Evolutionary conservation across 1,284 basidiomycete species (phyloP), one percentile per base, ranked within the genome.

Genomic region (Farysia itapuensis): DNA sequence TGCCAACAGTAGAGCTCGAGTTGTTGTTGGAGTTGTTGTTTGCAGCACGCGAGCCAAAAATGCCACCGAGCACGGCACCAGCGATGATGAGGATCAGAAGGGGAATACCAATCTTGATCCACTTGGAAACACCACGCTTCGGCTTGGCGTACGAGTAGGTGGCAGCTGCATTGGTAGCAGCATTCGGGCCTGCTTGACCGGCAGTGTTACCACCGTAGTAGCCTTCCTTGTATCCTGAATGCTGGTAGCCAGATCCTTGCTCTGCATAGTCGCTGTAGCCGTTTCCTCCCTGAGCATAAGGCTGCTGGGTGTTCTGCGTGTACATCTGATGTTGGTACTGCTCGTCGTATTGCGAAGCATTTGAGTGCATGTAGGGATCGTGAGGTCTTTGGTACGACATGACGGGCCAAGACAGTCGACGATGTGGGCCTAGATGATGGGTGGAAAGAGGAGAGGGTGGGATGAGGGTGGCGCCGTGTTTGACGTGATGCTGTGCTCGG

Each of bases 1-100:
- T 63, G 45, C 64, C 60, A 29, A 59, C 59, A 20, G 42, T 40
- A 35, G 32, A 32, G 57, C 56, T 78, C 32, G 77, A 77, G 51
- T 78, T 48, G 41, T 64, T 58, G 28, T 64, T 45, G 32, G 59
- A 56, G 24, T 56, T 74, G 49, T 77, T 80, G 77, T 81, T 80
- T 38, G 70, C 39, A 13, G 69, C 58, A 14, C 84, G 81, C 31
- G 80, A 80, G 16, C 87, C 89, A 28, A 92, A 70, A 24, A 90
- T 83, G 71, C 85, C 87, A 43, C 87, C 90, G 38, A 92, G 79
- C 20, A 91, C 87, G 36, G 85, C 88, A 35, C 61, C 46, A 20
- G 64, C 57, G 24, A 72, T 52, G 43, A 87, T 31, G 39, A 77
- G 44, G 39, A 72, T 57, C 18, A 58, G 48, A 12, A 64, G 34